Conservation (phyloP, 2,329 filamentous ascomycete genomes). For the Fusarium metavorans region DNA sequence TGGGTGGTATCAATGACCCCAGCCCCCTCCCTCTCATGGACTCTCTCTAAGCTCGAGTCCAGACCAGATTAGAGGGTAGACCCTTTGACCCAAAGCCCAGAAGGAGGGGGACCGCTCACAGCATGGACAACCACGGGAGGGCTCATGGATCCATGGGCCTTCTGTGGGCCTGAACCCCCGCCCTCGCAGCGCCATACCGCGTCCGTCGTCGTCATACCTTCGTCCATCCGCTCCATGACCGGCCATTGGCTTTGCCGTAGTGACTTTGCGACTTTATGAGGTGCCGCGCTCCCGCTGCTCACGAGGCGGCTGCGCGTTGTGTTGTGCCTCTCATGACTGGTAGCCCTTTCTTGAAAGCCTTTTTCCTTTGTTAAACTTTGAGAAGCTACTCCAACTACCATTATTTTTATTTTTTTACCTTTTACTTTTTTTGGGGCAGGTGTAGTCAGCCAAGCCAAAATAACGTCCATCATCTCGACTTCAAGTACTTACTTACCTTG, state of each 20-base stretch:
- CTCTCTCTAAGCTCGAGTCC: background rate
- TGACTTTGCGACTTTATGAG: conserved; percentile 32
- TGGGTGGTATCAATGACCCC: conserved; percentile 9
- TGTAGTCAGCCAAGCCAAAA: conserved; percentile 33
- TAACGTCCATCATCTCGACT: background rate
- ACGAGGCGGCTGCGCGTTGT: background rate
- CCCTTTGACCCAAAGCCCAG: background rate
- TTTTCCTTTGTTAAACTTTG: conserved; percentile 4
- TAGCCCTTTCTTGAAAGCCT: background rate
- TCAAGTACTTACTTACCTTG: background rate
- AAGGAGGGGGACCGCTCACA: conserved; percentile 13
- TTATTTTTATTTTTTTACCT: background rate
- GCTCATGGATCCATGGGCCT: background rate
- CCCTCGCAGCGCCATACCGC: conserved; percentile 34
- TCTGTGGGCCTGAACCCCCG: conserved; percentile 11
- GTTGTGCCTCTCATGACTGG: background rate
- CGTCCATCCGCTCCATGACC: conserved; percentile 27
- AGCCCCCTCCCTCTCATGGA: background rate
- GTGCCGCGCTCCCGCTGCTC: conserved; percentile 18
- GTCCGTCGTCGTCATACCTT: conserved; percentile 29
- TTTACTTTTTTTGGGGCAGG: conserved; percentile 10
- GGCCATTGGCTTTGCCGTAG: conserved; percentile 32
- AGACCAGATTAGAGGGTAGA: background rate
- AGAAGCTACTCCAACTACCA: background rate
- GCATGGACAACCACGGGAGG: background rate